phyloP scores from a whole-genome alignment of 805 yeast species.

The Candida pseudoglaebosa region DNA sequence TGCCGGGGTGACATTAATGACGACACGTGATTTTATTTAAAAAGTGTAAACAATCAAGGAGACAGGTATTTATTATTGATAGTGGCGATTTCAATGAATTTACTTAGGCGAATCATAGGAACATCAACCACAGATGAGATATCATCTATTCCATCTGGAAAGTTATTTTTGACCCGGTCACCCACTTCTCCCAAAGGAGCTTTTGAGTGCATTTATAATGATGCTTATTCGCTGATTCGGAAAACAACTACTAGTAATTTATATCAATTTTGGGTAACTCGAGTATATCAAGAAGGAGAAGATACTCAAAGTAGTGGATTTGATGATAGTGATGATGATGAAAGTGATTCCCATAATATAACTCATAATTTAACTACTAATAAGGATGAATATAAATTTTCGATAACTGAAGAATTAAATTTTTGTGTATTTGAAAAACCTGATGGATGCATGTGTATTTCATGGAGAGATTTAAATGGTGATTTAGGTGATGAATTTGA shows the following conservation, averaged over 20 bases:
- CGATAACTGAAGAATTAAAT: constrained; percentile 57
- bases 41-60: no score
- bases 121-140: constrained; percentile 56
- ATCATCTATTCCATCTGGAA: constrained; percentile 73
- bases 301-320: constrained; percentile 30
- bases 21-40: neutral
- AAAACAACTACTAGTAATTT: constrained; percentile 61
- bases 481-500: constrained; percentile 83
- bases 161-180: constrained; percentile 66
- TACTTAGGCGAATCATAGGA: constrained; percentile 61
- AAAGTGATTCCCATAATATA: constrained; percentile 19
- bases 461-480: constrained; percentile 84
- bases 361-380: constrained; percentile 23
- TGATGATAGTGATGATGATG: constrained; percentile 41
- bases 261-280: constrained; percentile 68
- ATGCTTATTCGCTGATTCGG: constrained; percentile 70
- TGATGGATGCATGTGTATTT: constrained; percentile 54
- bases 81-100: constrained; percentile 51
- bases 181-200: constrained; percentile 84
- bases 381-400: constrained; percentile 68
- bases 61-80: no score
- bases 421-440: constrained; percentile 50
- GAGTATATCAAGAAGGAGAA: constrained; percentile 68
- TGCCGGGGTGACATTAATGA: no score
- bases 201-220: constrained; percentile 76